Conservation (phyloP, 2,329 filamentous ascomycete species). For the Coniella lustricola region DNA sequence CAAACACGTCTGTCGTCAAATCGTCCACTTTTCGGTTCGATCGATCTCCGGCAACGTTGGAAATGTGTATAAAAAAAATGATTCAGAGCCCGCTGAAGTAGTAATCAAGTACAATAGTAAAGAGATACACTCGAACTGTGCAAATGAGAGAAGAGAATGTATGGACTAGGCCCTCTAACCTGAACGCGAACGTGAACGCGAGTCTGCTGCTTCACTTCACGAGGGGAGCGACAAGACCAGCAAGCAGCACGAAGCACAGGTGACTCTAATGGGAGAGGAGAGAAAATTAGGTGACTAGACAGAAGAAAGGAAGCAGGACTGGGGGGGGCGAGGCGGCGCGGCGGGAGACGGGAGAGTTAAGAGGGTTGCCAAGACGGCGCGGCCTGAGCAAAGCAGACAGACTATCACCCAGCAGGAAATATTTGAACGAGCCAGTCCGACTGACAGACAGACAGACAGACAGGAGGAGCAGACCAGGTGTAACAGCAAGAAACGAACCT, state of each 20-base stretch:
- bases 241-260: constrained; percentile 16
- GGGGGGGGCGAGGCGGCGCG: too few species aligned
- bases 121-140: constrained; percentile 11
- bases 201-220: constrained; percentile 12
- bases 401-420: constrained; percentile 18
- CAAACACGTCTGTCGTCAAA: too few species aligned
- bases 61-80: constrained; percentile 14
- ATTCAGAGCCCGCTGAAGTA: constrained; percentile 52
- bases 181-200: constrained; percentile 6
- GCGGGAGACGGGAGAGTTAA: constrained; percentile 24
- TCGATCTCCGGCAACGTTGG: constrained; percentile 11
- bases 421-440: constrained; percentile 4
- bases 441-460: too few species aligned
- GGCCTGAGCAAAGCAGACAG: constrained; percentile 33
- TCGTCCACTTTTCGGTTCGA: neutral
- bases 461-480: neutral
- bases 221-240: constrained; percentile 14
- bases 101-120: constrained; percentile 20
- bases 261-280: constrained; percentile 7
- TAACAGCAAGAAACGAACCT: constrained; percentile 4
- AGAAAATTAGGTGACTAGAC: constrained; percentile 20
- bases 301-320: constrained; percentile 16
- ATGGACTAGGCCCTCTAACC: constrained; percentile 2
- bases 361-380: constrained; percentile 28
- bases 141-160: constrained; percentile 18